phyloP scores from a whole-genome alignment of 179 eudicot species.

The Patellifolia procumbens region DNA sequence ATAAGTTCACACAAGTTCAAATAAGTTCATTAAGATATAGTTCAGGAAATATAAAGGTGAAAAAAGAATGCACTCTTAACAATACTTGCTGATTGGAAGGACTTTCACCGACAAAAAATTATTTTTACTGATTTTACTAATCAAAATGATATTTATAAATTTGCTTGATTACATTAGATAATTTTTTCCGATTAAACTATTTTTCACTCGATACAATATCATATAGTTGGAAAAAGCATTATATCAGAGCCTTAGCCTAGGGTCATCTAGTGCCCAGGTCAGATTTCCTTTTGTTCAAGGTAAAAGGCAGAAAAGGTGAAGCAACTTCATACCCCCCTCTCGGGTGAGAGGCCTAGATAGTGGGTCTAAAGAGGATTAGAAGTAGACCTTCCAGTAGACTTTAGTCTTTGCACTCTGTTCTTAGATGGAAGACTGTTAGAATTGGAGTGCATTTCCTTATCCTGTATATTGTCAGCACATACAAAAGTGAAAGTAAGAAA shows the following conservation, averaged over 20 bases:
- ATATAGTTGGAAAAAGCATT: too few relatives aligned
- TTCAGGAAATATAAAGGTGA: too few relatives aligned
- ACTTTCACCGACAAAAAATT: too few relatives aligned
- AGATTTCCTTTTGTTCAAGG: background rate
- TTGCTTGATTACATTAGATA: too few relatives aligned
- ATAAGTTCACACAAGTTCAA: too few relatives aligned
- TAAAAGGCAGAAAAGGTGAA: background rate
- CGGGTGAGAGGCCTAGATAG: background rate
- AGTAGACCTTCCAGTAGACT: constrained; percentile 22
- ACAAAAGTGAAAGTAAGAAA: background rate
- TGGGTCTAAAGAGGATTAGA: constrained; percentile 4
- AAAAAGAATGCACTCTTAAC: too few relatives aligned
- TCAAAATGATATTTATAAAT: too few relatives aligned
- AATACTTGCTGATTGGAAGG: too few relatives aligned
- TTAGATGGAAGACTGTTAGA: constrained; percentile 13
- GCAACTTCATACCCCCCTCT: background rate
- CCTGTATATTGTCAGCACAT: constrained; percentile 25
- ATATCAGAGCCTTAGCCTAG: background rate
- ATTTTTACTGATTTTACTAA: too few relatives aligned
- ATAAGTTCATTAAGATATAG: background rate
- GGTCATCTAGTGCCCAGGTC: background rate
- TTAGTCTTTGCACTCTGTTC: constrained; percentile 16
- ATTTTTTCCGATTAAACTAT: too few relatives aligned
- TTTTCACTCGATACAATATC: too few relatives aligned
- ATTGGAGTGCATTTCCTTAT: constrained; percentile 19